Evolutionary conservation across 2,329 filamentous ascomycete genomes (phyloP).

Genomic region (Drechmeria coniospora): DNA sequence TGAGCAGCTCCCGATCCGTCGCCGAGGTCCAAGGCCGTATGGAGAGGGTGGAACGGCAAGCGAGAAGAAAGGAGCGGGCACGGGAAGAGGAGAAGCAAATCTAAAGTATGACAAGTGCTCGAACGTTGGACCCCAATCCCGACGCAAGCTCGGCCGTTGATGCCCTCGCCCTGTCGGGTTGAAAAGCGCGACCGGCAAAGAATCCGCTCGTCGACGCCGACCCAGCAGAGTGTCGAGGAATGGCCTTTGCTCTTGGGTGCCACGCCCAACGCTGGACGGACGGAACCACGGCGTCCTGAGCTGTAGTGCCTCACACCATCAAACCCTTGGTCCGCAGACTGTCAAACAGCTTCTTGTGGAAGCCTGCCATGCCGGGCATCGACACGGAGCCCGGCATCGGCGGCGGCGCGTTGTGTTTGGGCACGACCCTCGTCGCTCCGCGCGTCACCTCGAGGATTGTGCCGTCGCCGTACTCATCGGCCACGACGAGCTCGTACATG

Average conservation of each 20-base stretch:
- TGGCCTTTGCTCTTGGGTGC: no score
- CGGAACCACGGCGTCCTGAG: no score
- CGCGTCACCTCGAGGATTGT: conserved; percentile 17
- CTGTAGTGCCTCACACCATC: neutral
- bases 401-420: conserved; percentile 2
- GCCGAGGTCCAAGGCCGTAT: conserved; percentile 57
- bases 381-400: neutral
- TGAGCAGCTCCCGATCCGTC: conserved; percentile 53
- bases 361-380: conserved; percentile 1
- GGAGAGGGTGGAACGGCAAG: conserved; percentile 45
- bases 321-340: conserved; percentile 3
- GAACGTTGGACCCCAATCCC: no score
- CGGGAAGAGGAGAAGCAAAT: conserved; percentile 31
- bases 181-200: no score
- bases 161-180: no score
- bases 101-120: no score
- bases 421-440: conserved; percentile 5
- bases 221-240: no score
- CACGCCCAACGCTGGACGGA: no score
- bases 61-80: conserved; percentile 48
- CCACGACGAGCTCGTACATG: conserved; percentile 14
- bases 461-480: conserved; percentile 13
- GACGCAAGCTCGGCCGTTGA: no score
- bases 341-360: conserved; percentile 1
- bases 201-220: no score